Evolutionary conservation across 2,329 filamentous ascomycete species (phyloP), one percentile per base, ranked within the genome.

Genomic region (Celoporthe dispersa): DNA sequence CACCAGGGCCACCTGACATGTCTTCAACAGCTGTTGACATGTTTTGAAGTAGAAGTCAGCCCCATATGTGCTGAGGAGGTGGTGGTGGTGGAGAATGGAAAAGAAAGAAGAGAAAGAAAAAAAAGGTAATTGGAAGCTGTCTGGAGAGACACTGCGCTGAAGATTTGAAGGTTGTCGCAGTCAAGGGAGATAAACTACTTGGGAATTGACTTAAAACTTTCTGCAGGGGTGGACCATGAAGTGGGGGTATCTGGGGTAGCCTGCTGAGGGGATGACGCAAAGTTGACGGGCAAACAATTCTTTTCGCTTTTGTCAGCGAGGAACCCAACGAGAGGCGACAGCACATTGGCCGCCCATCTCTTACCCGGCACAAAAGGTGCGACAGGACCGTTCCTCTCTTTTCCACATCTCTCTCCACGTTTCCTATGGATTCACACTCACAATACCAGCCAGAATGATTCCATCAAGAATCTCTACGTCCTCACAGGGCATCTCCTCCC

Each of bases 401-500:
- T 6, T 33, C 33, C 41, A 9, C 51, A 19, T 14, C 28, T n/a
- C 7, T 41, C 60, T 16, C 63, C 48, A 6, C 22, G 8, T 12
- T 41, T 25, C 53, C 62, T 65, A 61, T 69, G 61, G 55, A 39
- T 22, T 16, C 48, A 33, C 28, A 22, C 19, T 31, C 41, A 41
- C 41, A 28, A 41, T 28, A 31, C 60, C 37, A 25, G 19, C 35
- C 55, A 61, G 0, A 7, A 71, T 71, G 70, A 70, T 64, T 41
- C 35, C 62, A 19, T 62, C 61, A 62, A 70, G 60, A 61, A 44
- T 67, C 48, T 41, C 64, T 41, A 63, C 48, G 33, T 66, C 65
- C 28, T 67, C 68, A 44, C 64, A 64, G 61, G 35, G 59, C 44
- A 64, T 72, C 16, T 67, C 73, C 31, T 68, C 72, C 39, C 72